phyloP scores from a whole-genome alignment of 352 stramenopile species.

The Globisporangium lucens region DNA sequence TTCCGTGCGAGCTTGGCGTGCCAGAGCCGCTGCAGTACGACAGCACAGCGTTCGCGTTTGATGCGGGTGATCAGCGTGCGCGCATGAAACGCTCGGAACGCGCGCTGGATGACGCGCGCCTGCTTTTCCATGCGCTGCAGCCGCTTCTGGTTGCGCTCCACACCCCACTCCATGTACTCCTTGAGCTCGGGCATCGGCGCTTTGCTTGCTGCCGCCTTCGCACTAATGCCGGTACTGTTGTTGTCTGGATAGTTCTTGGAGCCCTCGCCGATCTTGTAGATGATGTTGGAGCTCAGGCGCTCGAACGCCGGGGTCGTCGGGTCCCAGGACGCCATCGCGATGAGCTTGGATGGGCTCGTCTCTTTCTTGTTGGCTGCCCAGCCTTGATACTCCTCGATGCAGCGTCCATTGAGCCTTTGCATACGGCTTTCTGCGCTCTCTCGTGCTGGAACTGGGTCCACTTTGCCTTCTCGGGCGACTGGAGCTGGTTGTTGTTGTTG shows the following conservation, averaged over 20 bases:
- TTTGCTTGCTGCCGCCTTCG: background rate
- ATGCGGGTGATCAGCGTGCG: slow-evolving; percentile 78
- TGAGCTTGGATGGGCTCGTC: slow-evolving; percentile 25
- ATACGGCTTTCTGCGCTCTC: slow-evolving; percentile 18
- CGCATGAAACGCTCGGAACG: slow-evolving; percentile 87
- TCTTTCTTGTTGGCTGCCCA: background rate
- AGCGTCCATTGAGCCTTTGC: slow-evolving; percentile 2
- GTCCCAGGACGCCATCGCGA: slow-evolving; percentile 52
- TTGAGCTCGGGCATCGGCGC: slow-evolving; percentile 74
- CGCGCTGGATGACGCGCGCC: slow-evolving; percentile 86
- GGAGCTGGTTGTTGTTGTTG: slow-evolving; percentile 25
- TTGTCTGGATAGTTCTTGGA: slow-evolving; percentile 85
- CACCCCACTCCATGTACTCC: slow-evolving; percentile 96
- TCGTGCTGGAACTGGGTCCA: slow-evolving; percentile 47
- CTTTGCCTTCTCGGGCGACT: slow-evolving; percentile 29
- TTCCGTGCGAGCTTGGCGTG: slow-evolving; percentile 77
- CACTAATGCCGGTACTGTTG: background rate
- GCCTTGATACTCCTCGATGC: background rate
- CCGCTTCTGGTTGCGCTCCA: slow-evolving; percentile 92
- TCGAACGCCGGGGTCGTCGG: slow-evolving; percentile 84
- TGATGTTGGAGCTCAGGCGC: slow-evolving; percentile 76
- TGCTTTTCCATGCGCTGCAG: slow-evolving; percentile 84
- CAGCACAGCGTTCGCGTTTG: slow-evolving; percentile 67
- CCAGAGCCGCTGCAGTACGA: slow-evolving; percentile 88
- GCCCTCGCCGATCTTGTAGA: slow-evolving; percentile 80